Evolutionary conservation across 805 yeast genomes (phyloP).

Genomic region (Candida railenensis): DNA sequence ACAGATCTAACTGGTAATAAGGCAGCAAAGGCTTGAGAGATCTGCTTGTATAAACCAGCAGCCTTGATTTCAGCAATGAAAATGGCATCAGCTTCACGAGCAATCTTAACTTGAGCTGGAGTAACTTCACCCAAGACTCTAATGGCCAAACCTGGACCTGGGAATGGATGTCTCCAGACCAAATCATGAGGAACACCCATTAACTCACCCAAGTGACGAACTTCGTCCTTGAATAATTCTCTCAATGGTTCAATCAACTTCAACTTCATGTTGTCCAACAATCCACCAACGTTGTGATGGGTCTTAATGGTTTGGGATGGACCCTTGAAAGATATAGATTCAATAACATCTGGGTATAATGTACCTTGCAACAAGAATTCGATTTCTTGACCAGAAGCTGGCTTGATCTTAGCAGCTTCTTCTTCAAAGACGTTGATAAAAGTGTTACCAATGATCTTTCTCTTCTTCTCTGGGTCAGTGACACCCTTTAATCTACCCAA

Average conservation of each 20-base stretch:
- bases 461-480: conserved; percentile 97
- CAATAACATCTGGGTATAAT: conserved; percentile 96
- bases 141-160: conserved; percentile 99
- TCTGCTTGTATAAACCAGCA: conserved; percentile 89
- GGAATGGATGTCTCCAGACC: conserved; percentile 99
- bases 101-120: conserved; percentile 88
- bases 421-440: conserved; percentile 96
- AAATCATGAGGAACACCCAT: conserved; percentile 94
- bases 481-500: conserved; percentile 84
- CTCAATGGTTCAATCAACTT: conserved; percentile 98
- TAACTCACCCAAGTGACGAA: conserved; percentile 90
- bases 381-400: conserved; percentile 84
- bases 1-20: conserved; percentile 96
- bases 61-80: conserved; percentile 93
- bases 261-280: conserved; percentile 96
- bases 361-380: conserved; percentile 97
- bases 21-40: conserved; percentile 97
- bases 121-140: conserved; percentile 98
- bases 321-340: conserved; percentile 98
- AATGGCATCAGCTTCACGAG: conserved; percentile 94
- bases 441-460: conserved; percentile 97
- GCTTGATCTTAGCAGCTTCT: conserved; percentile 89
- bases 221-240: conserved; percentile 98
- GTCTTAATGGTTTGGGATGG: conserved; percentile 99
- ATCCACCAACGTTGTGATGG: conserved; percentile 98